These are phyloP conservation scores for Vitis hybrid DNA, from an alignment of 177 flowering plant species.

Conservation along the genomic window DNA sequence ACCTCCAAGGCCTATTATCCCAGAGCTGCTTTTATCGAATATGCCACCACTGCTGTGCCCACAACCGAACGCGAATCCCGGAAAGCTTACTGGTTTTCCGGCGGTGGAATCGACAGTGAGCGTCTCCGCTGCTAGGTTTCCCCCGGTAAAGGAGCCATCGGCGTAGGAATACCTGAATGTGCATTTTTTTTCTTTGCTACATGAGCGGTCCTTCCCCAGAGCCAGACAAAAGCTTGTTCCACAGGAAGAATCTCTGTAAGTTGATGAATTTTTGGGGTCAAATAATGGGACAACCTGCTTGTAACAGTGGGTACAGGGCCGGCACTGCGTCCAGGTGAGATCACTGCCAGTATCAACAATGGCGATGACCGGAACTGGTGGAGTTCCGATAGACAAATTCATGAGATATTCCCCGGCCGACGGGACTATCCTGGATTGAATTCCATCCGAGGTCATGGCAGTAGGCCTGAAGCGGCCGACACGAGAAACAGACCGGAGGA, in stretches of 20 bases:
- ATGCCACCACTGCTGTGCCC: conserved; percentile 34
- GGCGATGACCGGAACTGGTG: conserved; percentile 16
- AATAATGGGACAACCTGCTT: conserved; percentile 28
- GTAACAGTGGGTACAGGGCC: conserved; percentile 33
- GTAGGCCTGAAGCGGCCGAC: neutral
- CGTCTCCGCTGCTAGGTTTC: conserved; percentile 20
- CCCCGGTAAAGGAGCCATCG: conserved; percentile 17
- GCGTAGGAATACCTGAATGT: conserved; percentile 28
- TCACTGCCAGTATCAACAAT: conserved; percentile 43
- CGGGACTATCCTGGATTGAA: neutral
- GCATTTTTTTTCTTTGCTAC: too few species aligned
- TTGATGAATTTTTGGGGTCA: conserved; percentile 13
- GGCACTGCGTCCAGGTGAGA: conserved; percentile 42
- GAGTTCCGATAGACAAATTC: conserved; percentile 31
- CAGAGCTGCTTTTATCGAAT: conserved; percentile 20
- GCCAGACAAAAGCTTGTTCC: neutral
- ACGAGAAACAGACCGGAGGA: conserved; percentile 21
- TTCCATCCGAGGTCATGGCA: neutral
- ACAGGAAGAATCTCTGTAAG: conserved; percentile 25
- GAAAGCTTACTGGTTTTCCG: conserved; percentile 10
- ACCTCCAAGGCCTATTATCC: conserved; percentile 47
- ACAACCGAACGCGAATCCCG: conserved; percentile 28
- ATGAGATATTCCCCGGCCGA: conserved; percentile 21
- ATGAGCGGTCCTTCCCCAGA: too few species aligned
- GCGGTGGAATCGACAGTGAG: conserved; percentile 18